These are phyloP conservation scores for Colletotrichum sojae DNA, from an alignment of 2,329 filamentous ascomycete species.

Conservation along the genomic window DNA sequence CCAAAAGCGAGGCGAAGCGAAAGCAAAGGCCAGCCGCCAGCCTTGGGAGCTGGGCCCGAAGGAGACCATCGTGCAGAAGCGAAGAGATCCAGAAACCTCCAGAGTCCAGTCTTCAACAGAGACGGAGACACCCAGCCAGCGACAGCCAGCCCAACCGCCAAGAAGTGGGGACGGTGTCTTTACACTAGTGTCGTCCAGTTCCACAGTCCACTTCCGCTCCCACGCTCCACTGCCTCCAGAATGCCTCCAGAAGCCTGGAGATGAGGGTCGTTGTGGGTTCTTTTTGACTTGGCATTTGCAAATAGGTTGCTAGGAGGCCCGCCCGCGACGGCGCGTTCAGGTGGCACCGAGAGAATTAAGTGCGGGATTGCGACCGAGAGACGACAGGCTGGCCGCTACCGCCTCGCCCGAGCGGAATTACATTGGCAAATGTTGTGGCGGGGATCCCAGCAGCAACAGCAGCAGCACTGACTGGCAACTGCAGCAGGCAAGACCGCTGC, in stretches of 20 bases:
- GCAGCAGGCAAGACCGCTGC: conserved; percentile 26
- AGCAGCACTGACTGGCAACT: too few species aligned
- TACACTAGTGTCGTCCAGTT: too few species aligned
- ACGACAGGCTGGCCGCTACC: conserved; percentile 26
- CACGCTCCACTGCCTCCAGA: conserved; percentile 35
- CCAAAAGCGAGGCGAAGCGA: conserved; percentile 24
- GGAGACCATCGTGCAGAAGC: conserved; percentile 23
- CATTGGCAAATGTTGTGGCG: conserved; percentile 18
- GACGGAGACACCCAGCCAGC: neutral
- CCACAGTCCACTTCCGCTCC: conserved; percentile 13
- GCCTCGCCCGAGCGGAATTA: conserved; percentile 25
- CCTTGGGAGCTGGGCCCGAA: conserved; percentile 18
- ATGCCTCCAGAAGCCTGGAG: conserved; percentile 37
- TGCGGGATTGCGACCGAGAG: conserved; percentile 3
- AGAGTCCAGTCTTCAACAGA: neutral
- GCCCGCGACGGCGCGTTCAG: conserved; percentile 21
- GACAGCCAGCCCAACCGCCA: conserved; percentile 15
- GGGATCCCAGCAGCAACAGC: conserved; percentile 12
- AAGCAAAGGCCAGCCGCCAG: conserved; percentile 19
- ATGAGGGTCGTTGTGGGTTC: conserved; percentile 23
- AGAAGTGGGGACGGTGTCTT: neutral
- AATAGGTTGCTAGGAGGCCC: conserved; percentile 35
- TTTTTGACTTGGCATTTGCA: conserved; percentile 36
- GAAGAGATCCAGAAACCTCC: conserved; percentile 27
- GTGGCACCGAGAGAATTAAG: conserved; percentile 22